Evolutionary conservation across 768 basidiomycete genomes (phyloP), one percentile per base, ranked within the genome.

Genomic region (Russula earlei): DNA sequence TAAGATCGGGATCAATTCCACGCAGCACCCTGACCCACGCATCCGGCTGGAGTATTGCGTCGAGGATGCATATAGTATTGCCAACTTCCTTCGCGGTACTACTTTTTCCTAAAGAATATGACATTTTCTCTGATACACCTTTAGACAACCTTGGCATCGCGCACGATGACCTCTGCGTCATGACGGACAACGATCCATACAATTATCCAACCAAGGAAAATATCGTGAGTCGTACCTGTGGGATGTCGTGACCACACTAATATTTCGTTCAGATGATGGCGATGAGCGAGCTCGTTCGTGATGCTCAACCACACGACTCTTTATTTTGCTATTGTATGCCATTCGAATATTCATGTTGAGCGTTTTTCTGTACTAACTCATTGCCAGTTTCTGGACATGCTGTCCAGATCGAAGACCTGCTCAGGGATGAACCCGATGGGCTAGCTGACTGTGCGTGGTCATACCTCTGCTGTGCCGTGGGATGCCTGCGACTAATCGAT

Each of bases 1-100:
- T 34, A 10, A 55, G 54, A 25, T 55, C 4, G 54, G 54, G n/a
- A 49, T 55, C 31, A 20, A 55, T 41, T 55, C 48, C 5, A 2
- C n/a, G 2, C 7, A 0, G 0, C 38, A 55, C 22, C 12, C 1
- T 9, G 9, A 49, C 9, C 40, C 8, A 10, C 0, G 3, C 20
- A n/a, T 55, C 14, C 5, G 5, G 14, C 8, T 55, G 5, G 14
- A 3, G 3, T 3, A 11, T 24, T 17, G 15, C 3, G 4, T 42
- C n/a, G 9, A 27, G 2, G 47, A 55, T 9, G 47, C 47, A 2
- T 2, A 20, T 2, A 0, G 3, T 22, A 55, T 55, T n/a, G 54
- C 54, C 2, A 0, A 5, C 24, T 55, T 49, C 20, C 12, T 55
- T 24, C 12, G 22, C 6, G 9, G 54, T 55, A 49, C 11, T 0